A percentile compares a stretch with the other conserved stretches of the same genome.
Conservation (phyloP, 1,284 basidiomycete genomes). For the Heterobasidion occidentale region DNA sequence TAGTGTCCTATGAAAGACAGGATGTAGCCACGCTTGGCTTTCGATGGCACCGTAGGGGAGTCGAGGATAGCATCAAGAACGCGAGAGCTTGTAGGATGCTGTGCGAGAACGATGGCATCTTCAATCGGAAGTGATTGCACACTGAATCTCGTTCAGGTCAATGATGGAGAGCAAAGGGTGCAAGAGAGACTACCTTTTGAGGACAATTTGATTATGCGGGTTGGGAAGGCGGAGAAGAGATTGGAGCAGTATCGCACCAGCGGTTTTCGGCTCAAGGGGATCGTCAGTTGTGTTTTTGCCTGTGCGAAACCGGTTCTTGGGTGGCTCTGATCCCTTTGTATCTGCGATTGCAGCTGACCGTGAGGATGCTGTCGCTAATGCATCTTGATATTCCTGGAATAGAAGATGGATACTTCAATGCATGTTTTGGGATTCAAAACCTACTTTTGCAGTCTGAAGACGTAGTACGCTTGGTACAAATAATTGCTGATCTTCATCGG, state of each 20-base stretch:
- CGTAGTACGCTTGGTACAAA: slow-evolving; percentile 62
- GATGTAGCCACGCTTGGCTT: slow-evolving; percentile 66
- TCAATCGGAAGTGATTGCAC: slow-evolving; percentile 51
- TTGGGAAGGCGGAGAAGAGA: slow-evolving; percentile 63
- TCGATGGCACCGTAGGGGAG: slow-evolving; percentile 56
- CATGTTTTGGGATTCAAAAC: background rate
- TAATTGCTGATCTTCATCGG: slow-evolving; percentile 31
- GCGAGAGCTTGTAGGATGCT: slow-evolving; percentile 70
- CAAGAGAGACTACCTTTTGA: slow-evolving; percentile 47
- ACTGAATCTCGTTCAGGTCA: slow-evolving; percentile 25
- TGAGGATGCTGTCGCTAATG: slow-evolving; percentile 6
- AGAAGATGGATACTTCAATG: background rate
- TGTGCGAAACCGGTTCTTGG: slow-evolving; percentile 14
- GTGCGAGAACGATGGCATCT: slow-evolving; percentile 60
- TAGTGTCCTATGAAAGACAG: slow-evolving; percentile 72
- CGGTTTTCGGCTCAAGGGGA: slow-evolving; percentile 60
- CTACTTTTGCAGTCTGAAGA: slow-evolving; percentile 39
- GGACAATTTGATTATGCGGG: slow-evolving; percentile 57
- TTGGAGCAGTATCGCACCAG: slow-evolving; percentile 82
- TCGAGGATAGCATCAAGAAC: slow-evolving; percentile 76
- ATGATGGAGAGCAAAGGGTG: background rate
- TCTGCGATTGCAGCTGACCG: slow-evolving; percentile 13
- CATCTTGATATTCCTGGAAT: slow-evolving; percentile 29
- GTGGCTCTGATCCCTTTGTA: slow-evolving; percentile 9
- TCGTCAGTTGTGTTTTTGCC: slow-evolving; percentile 16